Percentiles rank a stretch among this genome's conserved stretches.
These are phyloP conservation scores for Rachicladosporium sp. DNA, from an alignment of 2,329 filamentous ascomycete genomes.

Conservation along the genomic window DNA sequence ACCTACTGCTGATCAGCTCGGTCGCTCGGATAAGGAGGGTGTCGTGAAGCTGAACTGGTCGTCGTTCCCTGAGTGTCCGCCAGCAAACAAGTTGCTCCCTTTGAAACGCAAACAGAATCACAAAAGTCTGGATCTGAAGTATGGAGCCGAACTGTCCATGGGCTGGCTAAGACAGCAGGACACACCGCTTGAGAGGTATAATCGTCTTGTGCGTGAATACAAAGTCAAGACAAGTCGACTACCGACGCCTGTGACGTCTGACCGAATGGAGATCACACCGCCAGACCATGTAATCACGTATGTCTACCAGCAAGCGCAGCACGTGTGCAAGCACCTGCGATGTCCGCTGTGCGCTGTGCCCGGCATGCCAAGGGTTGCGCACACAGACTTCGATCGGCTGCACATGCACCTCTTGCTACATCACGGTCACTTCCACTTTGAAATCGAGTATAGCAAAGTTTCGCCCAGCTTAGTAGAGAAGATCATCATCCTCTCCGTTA, in stretches of 20 bases:
- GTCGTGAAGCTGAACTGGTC: slow-evolving; percentile 18
- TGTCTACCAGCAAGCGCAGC: slow-evolving; percentile 4
- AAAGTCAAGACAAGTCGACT: slow-evolving; percentile 9
- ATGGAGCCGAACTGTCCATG: slow-evolving; percentile 16
- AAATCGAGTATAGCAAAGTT: slow-evolving; percentile 10
- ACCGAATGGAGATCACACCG: slow-evolving; percentile 9
- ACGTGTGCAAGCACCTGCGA: slow-evolving; percentile 7
- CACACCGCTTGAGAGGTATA: slow-evolving; percentile 14
- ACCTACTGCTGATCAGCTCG: slow-evolving; percentile 1
- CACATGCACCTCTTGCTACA: slow-evolving; percentile 23
- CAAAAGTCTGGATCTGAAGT: slow-evolving; percentile 9
- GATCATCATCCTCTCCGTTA: slow-evolving; percentile 1
- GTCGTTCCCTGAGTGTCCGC: slow-evolving; percentile 19
- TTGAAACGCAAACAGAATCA: slow-evolving; percentile 12
- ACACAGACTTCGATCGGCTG: slow-evolving; percentile 18
- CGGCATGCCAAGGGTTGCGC: background rate
- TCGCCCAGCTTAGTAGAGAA: slow-evolving; percentile 1
- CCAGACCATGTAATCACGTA: slow-evolving; percentile 16
- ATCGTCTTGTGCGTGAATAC: background rate
- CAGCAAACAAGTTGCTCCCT: slow-evolving; percentile 8
- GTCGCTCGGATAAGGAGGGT: slow-evolving; percentile 8
- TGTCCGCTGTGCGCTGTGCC: slow-evolving; percentile 3
- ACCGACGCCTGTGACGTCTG: slow-evolving; percentile 16
- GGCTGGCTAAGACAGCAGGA: slow-evolving; percentile 14
- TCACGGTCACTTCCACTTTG: slow-evolving; percentile 26